Conservation (phyloP, 306 rosid species). For the Vigna radiata region DNA sequence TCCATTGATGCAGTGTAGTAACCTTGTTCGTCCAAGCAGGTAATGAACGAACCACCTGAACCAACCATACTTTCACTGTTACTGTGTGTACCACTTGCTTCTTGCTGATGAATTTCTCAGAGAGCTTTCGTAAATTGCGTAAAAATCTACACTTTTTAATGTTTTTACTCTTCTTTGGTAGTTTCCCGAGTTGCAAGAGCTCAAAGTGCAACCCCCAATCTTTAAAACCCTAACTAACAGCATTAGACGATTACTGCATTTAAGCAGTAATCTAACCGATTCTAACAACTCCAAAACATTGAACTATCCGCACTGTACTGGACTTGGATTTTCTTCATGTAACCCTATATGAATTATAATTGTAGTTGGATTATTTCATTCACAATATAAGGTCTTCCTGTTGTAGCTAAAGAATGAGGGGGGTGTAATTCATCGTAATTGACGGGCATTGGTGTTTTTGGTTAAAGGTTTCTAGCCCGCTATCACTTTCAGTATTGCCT, state of each 20-base stretch:
- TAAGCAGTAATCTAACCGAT: no score
- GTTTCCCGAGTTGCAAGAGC: neutral
- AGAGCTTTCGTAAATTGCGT: neutral
- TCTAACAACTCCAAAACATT: no score
- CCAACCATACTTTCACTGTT: no score
- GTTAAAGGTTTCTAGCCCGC: neutral
- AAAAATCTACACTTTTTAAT: neutral
- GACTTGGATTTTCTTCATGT: no score
- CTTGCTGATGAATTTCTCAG: neutral
- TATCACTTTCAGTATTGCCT: constrained; percentile 1
- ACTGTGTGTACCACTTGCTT: neutral
- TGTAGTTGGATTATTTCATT: no score
- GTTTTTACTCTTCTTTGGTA: neutral
- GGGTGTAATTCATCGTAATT: neutral
- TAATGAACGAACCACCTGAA: no score
- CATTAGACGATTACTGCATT: no score
- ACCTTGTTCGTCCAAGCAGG: neutral
- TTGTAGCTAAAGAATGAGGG: no score
- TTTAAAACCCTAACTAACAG: no score
- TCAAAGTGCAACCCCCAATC: neutral
- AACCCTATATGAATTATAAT: no score
- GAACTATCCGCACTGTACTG: neutral
- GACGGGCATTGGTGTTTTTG: neutral
- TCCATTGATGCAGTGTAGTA: neutral
- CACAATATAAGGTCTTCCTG: no score